These are phyloP conservation scores for Pyrus pyrifolia DNA, from an alignment of 306 rosid genomes.

Conservation along the genomic window DNA sequence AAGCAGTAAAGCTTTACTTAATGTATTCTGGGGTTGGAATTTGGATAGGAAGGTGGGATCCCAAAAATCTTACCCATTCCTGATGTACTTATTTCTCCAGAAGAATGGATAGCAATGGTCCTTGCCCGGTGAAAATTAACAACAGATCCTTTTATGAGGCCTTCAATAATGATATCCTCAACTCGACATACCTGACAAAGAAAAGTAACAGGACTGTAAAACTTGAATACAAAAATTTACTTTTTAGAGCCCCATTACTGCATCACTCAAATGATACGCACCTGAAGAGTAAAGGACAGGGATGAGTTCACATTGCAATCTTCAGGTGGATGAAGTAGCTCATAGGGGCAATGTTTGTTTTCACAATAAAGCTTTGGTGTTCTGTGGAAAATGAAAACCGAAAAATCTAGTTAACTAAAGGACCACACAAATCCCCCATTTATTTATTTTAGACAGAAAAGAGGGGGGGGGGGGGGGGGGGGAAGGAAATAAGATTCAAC, in stretches of 20 bases:
- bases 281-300: slow-evolving; percentile 93
- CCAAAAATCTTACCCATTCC: slow-evolving; percentile 69
- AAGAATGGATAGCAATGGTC: slow-evolving; percentile 61
- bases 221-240: background rate
- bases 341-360: slow-evolving; percentile 64
- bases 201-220: slow-evolving; percentile 22
- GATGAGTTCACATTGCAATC: slow-evolving; percentile 98
- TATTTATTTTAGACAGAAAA: background rate
- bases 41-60: background rate
- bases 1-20: background rate
- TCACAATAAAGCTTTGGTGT: slow-evolving; percentile 83
- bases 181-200: slow-evolving; percentile 85
- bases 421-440: background rate
- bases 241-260: slow-evolving; percentile 11
- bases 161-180: slow-evolving; percentile 82
- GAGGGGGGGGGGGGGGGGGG: too few species aligned
- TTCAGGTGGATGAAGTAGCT: slow-evolving; percentile 87
- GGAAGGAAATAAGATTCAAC: slow-evolving; percentile 1
- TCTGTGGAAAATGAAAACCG: slow-evolving; percentile 35
- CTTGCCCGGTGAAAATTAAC: slow-evolving; percentile 98
- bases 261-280: slow-evolving; percentile 22
- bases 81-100: slow-evolving; percentile 79
- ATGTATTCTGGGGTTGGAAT: background rate
- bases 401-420: slow-evolving; percentile 15
- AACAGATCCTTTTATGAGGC: slow-evolving; percentile 89